Evolutionary conservation across 768 basidiomycete genomes (phyloP), one percentile per base, ranked within the genome.

Genomic region (Hortiboletus campestris): DNA sequence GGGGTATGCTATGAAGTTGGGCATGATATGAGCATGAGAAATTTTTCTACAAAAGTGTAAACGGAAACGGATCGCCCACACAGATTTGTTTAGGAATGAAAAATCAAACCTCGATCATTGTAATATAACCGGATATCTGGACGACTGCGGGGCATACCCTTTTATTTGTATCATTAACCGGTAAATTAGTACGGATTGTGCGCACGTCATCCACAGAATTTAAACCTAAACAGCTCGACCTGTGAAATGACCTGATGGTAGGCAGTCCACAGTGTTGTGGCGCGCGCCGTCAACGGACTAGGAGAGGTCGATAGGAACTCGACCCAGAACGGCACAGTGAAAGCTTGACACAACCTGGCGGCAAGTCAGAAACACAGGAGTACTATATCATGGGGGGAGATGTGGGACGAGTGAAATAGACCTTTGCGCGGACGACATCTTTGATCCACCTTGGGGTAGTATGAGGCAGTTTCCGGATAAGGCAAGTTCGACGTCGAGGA

Each of bases 101-200:
- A 60, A 50, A 55, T 60, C 51, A 60, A 60, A 60, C 45, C 40
- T 56, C 53, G 46, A 60, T 61, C 59, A 36, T 20, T 38, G 6
- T 34, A 59, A 53, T 59, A 25, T 34, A 46, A 59, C 48, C 48
- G 36, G 28, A 4, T 22, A 50, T 53, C 46, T 36, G 34, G 54
- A n/a, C 19, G 3, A 31, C 53, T 38, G 28, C 12, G 34, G 8
- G 34, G 41, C 8, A 20, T n/a, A 8, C 43, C 6, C 49, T 51
- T 47, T 51, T 51, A 43, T 50, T 19, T 13, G 34, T 17, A 25
- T 28, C 36, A n/a, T 38, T 38, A 38, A 38, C 36, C 17, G n/a
- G 17, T 4, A n/a, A 38, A 38, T 38, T 16, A 17, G 36, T 36
- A 17, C 36, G 36, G 7, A 36, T 40, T 42, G 22, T 32, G 22